These are phyloP conservation scores for Termitomyces sp. DNA, from an alignment of 768 basidiomycete genomes.

Conservation along the genomic window DNA sequence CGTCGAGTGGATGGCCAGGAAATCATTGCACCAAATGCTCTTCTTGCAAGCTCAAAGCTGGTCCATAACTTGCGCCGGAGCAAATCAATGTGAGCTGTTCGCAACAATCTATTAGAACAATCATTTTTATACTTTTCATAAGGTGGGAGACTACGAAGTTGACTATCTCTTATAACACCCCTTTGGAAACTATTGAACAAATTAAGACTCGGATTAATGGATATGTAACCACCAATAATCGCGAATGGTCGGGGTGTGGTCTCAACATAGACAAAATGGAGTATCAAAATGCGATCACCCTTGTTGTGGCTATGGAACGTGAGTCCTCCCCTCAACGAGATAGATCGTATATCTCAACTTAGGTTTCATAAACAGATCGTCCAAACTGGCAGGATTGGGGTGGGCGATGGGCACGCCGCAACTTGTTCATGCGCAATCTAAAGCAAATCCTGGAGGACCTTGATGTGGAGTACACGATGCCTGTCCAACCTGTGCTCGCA, in stretches of 20 bases:
- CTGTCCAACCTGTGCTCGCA: conserved; percentile 68
- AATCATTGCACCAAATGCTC: conserved; percentile 74
- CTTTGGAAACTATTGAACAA: conserved; percentile 69
- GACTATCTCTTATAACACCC: conserved; percentile 66
- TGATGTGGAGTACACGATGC: conserved; percentile 67
- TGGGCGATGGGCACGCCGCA: conserved; percentile 73
- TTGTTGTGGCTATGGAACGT: conserved; percentile 74
- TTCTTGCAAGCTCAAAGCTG: conserved; percentile 67
- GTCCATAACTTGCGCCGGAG: conserved; percentile 78
- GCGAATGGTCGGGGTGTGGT: conserved; percentile 67
- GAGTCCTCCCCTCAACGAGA: conserved; percentile 26
- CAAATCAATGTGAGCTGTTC: conserved; percentile 59
- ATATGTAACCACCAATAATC: conserved; percentile 61
- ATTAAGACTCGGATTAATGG: conserved; percentile 55
- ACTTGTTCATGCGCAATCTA: conserved; percentile 71
- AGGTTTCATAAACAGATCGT: conserved; percentile 39
- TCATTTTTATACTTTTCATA: neutral
- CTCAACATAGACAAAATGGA: conserved; percentile 82
- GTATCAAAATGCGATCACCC: conserved; percentile 66
- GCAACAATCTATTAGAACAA: neutral
- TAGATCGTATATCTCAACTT: neutral
- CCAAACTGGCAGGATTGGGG: conserved; percentile 90
- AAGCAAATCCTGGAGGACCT: conserved; percentile 73
- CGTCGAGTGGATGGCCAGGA: conserved; percentile 79
- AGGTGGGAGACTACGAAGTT: conserved; percentile 72